phyloP scores from a whole-genome alignment of 148 eudicot species.

The Silene conica region DNA sequence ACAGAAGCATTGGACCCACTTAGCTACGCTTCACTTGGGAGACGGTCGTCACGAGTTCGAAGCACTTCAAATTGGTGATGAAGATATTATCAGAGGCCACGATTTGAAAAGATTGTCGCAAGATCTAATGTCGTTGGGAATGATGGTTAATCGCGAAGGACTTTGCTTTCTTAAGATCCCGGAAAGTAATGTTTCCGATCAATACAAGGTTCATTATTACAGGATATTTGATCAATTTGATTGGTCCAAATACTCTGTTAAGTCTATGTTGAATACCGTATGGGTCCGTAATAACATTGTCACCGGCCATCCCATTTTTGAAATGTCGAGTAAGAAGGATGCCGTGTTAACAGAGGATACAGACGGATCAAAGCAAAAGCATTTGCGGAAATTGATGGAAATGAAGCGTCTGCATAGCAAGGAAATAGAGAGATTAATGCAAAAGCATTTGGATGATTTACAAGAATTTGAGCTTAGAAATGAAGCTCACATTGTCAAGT shows the following conservation, averaged over 20 bases:
- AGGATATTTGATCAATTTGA: slow-evolving; percentile 4
- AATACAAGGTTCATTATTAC: neutral
- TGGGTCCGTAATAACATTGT: neutral
- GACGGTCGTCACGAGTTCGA: neutral
- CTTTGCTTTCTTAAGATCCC: neutral
- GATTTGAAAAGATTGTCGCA: neutral
- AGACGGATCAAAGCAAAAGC: too few species aligned
- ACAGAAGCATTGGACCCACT: neutral
- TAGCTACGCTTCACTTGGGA: neutral
- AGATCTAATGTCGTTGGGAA: neutral
- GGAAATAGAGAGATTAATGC: too few species aligned
- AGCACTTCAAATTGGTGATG: neutral
- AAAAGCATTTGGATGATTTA: too few species aligned
- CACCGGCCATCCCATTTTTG: neutral
- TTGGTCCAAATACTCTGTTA: neutral
- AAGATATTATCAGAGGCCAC: neutral
- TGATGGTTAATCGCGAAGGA: neutral
- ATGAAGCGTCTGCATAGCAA: too few species aligned
- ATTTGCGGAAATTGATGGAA: too few species aligned
- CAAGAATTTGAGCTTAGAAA: too few species aligned
- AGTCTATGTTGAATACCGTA: neutral
- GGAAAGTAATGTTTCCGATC: neutral
- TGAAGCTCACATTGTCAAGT: too few species aligned
- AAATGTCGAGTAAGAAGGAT: neutral
- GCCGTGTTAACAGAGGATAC: neutral